Percentiles rank a stretch among this genome's conserved stretches.
These are phyloP conservation scores for Rhizopogon vesiculosus DNA, from an alignment of 768 basidiomycete genomes.

Conservation along the genomic window DNA sequence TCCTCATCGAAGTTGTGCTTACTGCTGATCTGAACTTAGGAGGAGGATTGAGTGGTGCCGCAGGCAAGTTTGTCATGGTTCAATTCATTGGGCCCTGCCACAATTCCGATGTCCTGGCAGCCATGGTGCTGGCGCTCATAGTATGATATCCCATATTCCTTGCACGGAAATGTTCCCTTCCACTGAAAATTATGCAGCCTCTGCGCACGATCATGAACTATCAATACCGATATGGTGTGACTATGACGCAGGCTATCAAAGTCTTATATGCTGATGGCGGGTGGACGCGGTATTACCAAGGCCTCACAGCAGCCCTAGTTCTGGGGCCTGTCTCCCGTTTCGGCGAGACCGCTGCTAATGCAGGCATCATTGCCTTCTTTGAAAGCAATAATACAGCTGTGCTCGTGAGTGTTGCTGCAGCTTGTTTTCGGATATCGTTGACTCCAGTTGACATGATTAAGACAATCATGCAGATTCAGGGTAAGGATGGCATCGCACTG, in stretches of 20 bases:
- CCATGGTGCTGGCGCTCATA: conserved; percentile 87
- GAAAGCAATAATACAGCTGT: conserved; percentile 73
- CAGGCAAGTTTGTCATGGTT: too few species aligned
- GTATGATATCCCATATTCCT: conserved; percentile 12
- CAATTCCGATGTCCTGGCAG: too few species aligned
- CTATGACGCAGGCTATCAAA: conserved; percentile 54
- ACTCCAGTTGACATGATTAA: conserved; percentile 94
- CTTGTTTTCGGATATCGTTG: conserved; percentile 81
- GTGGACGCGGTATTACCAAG: conserved; percentile 82
- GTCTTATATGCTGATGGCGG: conserved; percentile 80
- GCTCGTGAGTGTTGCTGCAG: conserved; percentile 76
- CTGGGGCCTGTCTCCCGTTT: conserved; percentile 85
- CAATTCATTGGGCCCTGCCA: too few species aligned
- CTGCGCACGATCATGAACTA: conserved; percentile 97
- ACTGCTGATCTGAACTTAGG: too few species aligned
- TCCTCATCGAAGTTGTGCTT: too few species aligned
- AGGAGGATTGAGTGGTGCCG: too few species aligned
- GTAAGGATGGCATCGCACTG: conserved; percentile 61
- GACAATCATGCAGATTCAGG: conserved; percentile 93
- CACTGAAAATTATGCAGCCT: conserved; percentile 42
- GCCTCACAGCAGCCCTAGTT: conserved; percentile 77
- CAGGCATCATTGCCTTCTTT: conserved; percentile 83
- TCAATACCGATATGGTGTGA: conserved; percentile 84
- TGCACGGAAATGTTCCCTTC: not conserved
- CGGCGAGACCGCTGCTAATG: conserved; percentile 94